These are phyloP conservation scores for Akebia trifoliata DNA, from an alignment of 164 flowering plant genomes.

Conservation along the genomic window DNA sequence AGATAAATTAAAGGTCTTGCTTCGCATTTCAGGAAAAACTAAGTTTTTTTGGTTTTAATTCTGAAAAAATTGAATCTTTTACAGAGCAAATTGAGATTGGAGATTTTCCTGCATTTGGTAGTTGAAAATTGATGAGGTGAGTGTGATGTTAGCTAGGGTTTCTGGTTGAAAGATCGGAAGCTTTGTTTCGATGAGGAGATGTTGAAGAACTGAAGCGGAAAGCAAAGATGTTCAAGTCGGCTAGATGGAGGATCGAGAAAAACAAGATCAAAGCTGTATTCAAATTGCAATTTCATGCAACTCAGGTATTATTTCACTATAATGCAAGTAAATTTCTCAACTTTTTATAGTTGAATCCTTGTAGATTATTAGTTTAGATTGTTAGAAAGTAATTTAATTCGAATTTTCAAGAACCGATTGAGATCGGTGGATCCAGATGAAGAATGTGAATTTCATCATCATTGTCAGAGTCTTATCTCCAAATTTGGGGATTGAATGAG, in stretches of 20 bases:
- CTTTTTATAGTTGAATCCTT: background rate
- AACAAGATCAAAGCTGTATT: slow-evolving; percentile 71
- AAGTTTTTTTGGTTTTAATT: background rate
- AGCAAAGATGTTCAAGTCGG: slow-evolving; percentile 67
- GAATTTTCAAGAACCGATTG: background rate
- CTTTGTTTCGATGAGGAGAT: slow-evolving; percentile 5
- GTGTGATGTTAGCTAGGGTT: slow-evolving; percentile 3
- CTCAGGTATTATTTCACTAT: slow-evolving; percentile 46
- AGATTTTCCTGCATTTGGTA: slow-evolving; percentile 2
- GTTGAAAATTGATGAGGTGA: background rate
- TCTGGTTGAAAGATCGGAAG: background rate
- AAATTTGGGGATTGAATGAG: too few relatives aligned
- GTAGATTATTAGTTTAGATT: background rate
- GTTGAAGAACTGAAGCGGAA: slow-evolving; percentile 20
- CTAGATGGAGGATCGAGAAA: slow-evolving; percentile 89
- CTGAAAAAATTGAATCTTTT: background rate
- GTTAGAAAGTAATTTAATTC: background rate
- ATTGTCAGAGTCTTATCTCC: too few relatives aligned
- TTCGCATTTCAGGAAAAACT: background rate
- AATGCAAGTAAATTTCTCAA: background rate
- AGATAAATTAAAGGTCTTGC: background rate
- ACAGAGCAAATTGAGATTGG: slow-evolving; percentile 4
- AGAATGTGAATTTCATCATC: too few relatives aligned
- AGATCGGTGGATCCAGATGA: background rate
- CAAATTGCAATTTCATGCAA: slow-evolving; percentile 79